Evolutionary conservation across 768 basidiomycete genomes (phyloP), one percentile per base, ranked within the genome.

Genomic region (Mycena filopes): DNA sequence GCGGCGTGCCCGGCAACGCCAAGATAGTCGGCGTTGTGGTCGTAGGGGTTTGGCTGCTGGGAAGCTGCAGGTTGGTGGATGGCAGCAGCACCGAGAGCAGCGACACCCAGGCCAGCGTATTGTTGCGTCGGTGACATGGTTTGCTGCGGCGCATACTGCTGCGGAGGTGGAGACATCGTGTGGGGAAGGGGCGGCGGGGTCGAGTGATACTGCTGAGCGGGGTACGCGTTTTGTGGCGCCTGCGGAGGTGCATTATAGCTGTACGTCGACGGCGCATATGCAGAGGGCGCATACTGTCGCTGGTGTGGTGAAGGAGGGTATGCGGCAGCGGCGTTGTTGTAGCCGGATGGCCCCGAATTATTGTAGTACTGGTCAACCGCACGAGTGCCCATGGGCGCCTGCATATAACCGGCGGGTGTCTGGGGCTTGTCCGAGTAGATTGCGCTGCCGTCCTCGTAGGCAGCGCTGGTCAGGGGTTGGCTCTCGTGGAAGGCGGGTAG

Each of bases 291-390:
- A 42, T 70, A 70, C 18, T 68, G 66, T 36, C 68, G 77, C 58
- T 80, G 81, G 36, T 76, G 79, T 3, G 83, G 80, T 33, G 84
- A 83, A 21, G 87, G 78, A 60, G 86, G 80, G 70, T 84, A 82
- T 23, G 60, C 60, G 2, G 79, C 62, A 67, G 31, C 13, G 40
- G 67, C 33, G 65, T 73, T 55, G 31, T 74, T 66, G 60, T 70
- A 66, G 48, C 72, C 76, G 81, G 80, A 60, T 33, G 83, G 77
- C 8, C 43, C 54, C 18, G 49, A 60, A 38, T 69, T 62, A 20
- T 62, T 65, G 71, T 93, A 91, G 65, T 92, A 94, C 23, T 91
- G 90, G 71, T 94, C 93, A 8, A 94, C 82, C 6, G 93, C 87
- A 45, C 91, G 86, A 42, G 86, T 83, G 3, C 93, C 93, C 18